phyloP scores from a whole-genome alignment of 225 moss, liverwort and hornwort species.

The Ulota crispa region DNA sequence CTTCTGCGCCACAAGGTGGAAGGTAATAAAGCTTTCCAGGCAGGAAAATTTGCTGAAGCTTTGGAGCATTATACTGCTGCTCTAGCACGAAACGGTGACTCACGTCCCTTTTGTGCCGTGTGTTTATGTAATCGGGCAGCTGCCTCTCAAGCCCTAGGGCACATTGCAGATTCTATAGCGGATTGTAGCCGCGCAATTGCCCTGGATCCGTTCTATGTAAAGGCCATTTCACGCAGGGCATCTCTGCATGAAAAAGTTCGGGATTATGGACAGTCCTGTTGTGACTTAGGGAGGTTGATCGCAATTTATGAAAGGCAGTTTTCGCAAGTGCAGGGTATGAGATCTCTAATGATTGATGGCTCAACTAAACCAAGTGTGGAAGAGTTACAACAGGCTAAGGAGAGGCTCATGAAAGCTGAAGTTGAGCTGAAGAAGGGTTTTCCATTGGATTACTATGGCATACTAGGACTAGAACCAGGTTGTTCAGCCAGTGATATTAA shows the following conservation, averaged over 20 bases:
- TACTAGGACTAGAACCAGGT: slow-evolving; percentile 75
- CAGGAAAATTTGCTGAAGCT: slow-evolving; percentile 76
- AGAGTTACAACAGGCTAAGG: slow-evolving; percentile 71
- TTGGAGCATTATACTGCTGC: slow-evolving; percentile 89
- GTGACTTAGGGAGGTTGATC: slow-evolving; percentile 70
- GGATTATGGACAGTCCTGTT: slow-evolving; percentile 80
- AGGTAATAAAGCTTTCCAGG: slow-evolving; percentile 88
- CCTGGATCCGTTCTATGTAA: slow-evolving; percentile 85
- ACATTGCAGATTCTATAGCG: slow-evolving; percentile 91
- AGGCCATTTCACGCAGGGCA: slow-evolving; percentile 92
- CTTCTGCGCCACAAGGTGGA: slow-evolving; percentile 80
- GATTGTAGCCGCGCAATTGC: slow-evolving; percentile 97
- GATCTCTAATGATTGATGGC: slow-evolving; percentile 17
- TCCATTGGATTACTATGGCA: slow-evolving; percentile 85
- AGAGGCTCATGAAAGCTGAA: slow-evolving; percentile 72
- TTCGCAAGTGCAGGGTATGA: slow-evolving; percentile 29
- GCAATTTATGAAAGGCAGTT: slow-evolving; percentile 58
- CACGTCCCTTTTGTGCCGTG: slow-evolving; percentile 93
- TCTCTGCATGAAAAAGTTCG: slow-evolving; percentile 84
- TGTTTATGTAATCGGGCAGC: slow-evolving; percentile 96
- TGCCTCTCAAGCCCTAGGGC: slow-evolving; percentile 89
- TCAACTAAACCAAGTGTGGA: slow-evolving; percentile 39
- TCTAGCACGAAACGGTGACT: slow-evolving; percentile 87
- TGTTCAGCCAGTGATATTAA: slow-evolving; percentile 82
- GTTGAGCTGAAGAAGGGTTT: slow-evolving; percentile 90